These are phyloP conservation scores for Dipodascus albidus DNA, from an alignment of 805 yeast genomes.

Conservation along the genomic window DNA sequence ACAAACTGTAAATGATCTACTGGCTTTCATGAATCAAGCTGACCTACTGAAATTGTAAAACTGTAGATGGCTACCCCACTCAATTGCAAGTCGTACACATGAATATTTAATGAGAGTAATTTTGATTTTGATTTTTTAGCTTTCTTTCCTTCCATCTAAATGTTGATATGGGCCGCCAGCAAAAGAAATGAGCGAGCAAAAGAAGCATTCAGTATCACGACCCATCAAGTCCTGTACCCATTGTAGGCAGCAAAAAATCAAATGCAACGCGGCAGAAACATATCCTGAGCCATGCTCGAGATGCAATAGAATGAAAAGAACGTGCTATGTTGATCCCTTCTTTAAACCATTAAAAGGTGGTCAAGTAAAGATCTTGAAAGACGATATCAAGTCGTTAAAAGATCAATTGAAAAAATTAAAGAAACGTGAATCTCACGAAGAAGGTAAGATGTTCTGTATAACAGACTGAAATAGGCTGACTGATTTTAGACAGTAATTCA, in stretches of 20 bases:
- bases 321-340: conserved; percentile 83
- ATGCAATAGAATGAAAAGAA: conserved; percentile 67
- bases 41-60: too few species aligned
- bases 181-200: neutral
- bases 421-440: conserved; percentile 10
- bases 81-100: too few species aligned
- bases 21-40: too few species aligned
- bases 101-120: too few species aligned
- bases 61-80: too few species aligned
- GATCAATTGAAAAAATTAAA: conserved; percentile 35
- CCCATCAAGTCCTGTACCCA: conserved; percentile 92
- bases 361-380: conserved; percentile 71
- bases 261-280: conserved; percentile 79
- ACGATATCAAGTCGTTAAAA: conserved; percentile 59
- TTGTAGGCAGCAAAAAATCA: conserved; percentile 89
- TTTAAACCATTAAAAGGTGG: conserved; percentile 88
- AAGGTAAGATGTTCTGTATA: neutral
- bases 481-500: neutral
- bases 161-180: too few species aligned
- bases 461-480: neutral
- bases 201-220: conserved; percentile 29
- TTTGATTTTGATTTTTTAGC: too few species aligned
- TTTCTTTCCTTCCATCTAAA: too few species aligned
- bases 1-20: too few species aligned
- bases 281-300: conserved; percentile 75